Evolutionary conservation across 2,329 filamentous ascomycete genomes (phyloP), one percentile per base, ranked within the genome.

Genomic region (Stachybotrys echinatus): DNA sequence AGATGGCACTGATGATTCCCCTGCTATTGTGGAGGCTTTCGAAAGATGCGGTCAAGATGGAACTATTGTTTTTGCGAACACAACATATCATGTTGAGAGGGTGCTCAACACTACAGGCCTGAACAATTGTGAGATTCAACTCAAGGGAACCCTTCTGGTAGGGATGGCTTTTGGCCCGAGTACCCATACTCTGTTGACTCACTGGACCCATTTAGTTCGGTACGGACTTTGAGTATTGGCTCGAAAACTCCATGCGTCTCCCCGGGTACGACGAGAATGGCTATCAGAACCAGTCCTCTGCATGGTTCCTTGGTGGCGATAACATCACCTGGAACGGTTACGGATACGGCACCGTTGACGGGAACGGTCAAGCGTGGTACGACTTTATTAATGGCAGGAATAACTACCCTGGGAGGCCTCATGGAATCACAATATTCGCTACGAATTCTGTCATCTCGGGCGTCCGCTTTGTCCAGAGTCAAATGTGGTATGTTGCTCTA

Each of bases 361-460:
- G 79, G 4, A 80, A 80, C 54, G 78, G 78, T 2, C 72, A 80
- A 53, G 66, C 69, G 2, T 81, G 77, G 77, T 80, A 81, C 54
- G 65, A 74, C 48, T 72, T 68, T 51, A 65, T 67, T 46, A 17
- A 8, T 10, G 31, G 31, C 58, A 65, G 18, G 65, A 68, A 63
- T 45, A 77, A 77, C 51, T 69, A 70, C 52, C 67, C 58, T 38
- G 52, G 56, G 34, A 48, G 62, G 14, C 65, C 69, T 4, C 67
- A 73, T 1, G 71, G 61, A 4, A 21, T 52, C 23, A 52, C 50
- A 8, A 37, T 37, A 23, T 37, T 52, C n/a, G 40, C 42, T 37
- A 22, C 38, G 3, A 48, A 42, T 18, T 71, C 78, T 52, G 71
- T 70, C 1, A 56, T 73, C 2, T 45, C 27, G 51, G 72, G 74